phyloP scores from a whole-genome alignment of 2,329 filamentous ascomycete species.

The Fusarium papillatum region DNA sequence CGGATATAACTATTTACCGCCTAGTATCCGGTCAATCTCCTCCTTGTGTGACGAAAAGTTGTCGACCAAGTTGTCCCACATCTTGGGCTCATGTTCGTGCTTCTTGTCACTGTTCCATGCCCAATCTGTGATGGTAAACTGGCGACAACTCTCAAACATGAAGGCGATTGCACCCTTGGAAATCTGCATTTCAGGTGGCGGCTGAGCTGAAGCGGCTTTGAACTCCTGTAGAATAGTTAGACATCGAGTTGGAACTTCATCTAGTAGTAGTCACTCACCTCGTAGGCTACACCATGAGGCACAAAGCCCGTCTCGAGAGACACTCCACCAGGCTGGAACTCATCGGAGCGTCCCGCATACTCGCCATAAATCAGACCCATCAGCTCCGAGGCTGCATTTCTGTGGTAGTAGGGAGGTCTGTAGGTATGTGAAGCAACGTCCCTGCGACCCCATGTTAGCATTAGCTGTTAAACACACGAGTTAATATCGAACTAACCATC shows the following conservation, averaged over 20 bases:
- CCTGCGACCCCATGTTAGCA: constrained; percentile 39
- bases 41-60: constrained; percentile 40
- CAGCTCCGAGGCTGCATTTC: constrained; percentile 69
- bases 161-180: constrained; percentile 41
- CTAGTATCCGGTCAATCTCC: constrained; percentile 35
- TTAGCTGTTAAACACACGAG: neutral
- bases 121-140: constrained; percentile 41
- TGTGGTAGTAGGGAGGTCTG: constrained; percentile 76
- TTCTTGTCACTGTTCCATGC: constrained; percentile 43
- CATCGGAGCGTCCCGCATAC: constrained; percentile 44
- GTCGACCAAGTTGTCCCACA: constrained; percentile 42
- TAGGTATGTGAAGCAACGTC: constrained; percentile 73
- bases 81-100: constrained; percentile 43
- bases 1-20: neutral
- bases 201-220: constrained; percentile 37
- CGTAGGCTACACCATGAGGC: constrained; percentile 36
- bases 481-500: constrained; percentile 54
- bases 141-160: constrained; percentile 44
- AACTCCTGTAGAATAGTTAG: constrained; percentile 26
- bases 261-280: neutral
- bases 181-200: constrained; percentile 35
- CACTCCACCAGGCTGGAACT: constrained; percentile 34
- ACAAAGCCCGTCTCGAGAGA: constrained; percentile 34
- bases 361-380: constrained; percentile 64
- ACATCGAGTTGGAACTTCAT: rapidly evolving